A percentile compares a stretch with the other conserved stretches of the same genome.
phyloP scores from a whole-genome alignment of 352 stramenopile species.

The Elongisporangium prolatum region DNA sequence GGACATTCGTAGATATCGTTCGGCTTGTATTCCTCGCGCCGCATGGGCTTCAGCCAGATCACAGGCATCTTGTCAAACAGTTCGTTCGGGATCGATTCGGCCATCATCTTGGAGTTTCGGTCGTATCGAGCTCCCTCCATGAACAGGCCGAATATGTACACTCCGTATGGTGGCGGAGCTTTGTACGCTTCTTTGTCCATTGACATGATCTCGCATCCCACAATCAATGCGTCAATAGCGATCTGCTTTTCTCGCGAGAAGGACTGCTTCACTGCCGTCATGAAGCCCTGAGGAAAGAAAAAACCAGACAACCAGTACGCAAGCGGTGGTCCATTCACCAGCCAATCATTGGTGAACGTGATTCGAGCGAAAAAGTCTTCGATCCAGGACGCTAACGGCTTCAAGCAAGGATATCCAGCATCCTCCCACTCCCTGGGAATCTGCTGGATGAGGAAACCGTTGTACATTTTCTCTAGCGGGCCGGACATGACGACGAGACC shows the following conservation, averaged over 20 bases:
- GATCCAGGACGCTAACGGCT: conserved; percentile 90
- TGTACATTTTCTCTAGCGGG: conserved; percentile 90
- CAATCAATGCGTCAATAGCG: conserved; percentile 89
- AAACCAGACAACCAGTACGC: conserved; percentile 93
- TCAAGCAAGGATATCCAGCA: conserved; percentile 89
- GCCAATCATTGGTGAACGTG: conserved; percentile 79
- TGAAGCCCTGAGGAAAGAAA: conserved; percentile 95
- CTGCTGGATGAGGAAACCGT: conserved; percentile 88
- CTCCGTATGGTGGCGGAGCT: conserved; percentile 64
- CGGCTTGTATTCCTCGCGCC: conserved; percentile 67
- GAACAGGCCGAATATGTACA: conserved; percentile 94
- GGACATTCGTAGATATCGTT: conserved; percentile 87
- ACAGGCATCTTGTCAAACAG: conserved; percentile 90
- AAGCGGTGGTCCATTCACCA: conserved; percentile 71
- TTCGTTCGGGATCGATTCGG: conserved; percentile 85
- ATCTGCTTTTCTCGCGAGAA: conserved; percentile 88
- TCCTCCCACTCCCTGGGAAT: conserved; percentile 87
- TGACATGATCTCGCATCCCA: conserved; percentile 78
- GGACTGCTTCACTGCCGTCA: conserved; percentile 93
- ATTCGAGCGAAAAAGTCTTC: conserved; percentile 91
- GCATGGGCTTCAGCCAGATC: conserved; percentile 89
- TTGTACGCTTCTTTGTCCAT: conserved; percentile 72
- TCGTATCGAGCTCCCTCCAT: conserved; percentile 93
- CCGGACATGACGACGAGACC: conserved; percentile 89
- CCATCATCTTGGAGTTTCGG: conserved; percentile 61